A percentile compares a stretch with the other conserved stretches of the same genome.
Evolutionary conservation across 2,329 filamentous ascomycete species (phyloP).

Genomic region (Fusarium incarnatum): DNA sequence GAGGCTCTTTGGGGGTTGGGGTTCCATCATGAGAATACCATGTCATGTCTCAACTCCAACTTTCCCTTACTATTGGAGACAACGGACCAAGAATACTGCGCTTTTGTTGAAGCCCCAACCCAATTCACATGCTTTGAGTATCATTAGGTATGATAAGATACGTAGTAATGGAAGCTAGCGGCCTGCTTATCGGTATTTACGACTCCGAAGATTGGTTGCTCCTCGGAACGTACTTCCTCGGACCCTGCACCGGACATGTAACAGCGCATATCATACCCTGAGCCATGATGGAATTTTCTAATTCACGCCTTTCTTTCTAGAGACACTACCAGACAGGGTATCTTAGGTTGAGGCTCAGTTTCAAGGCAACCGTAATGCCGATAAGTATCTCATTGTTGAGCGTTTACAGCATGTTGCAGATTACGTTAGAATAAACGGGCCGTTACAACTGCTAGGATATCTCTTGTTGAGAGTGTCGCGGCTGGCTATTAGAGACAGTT

Average conservation of each 20-base stretch:
- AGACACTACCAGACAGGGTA: conserved; percentile 11
- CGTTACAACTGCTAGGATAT: background rate
- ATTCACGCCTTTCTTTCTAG: background rate
- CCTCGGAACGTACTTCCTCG: conserved; percentile 38
- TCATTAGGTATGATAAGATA: background rate
- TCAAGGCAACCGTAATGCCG: background rate
- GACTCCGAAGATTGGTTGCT: conserved; percentile 24
- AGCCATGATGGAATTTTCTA: background rate
- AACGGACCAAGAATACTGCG: background rate
- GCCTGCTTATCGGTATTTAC: conserved; percentile 23
- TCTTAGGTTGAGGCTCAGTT: conserved; percentile 32
- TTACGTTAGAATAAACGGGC: conserved; percentile 6
- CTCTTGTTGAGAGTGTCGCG: conserved; percentile 29
- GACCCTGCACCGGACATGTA: conserved; percentile 25
- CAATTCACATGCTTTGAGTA: conserved; percentile 25
- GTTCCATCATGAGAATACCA: conserved; percentile 11
- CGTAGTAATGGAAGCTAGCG: background rate
- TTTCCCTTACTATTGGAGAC: background rate
- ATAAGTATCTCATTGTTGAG: conserved; percentile 11
- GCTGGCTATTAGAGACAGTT: conserved; percentile 8
- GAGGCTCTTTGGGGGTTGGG: conserved; percentile 43
- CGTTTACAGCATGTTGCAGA: background rate
- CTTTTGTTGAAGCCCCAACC: conserved; percentile 42
- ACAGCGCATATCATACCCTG: background rate
- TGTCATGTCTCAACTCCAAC: conserved; percentile 32